phyloP scores from a whole-genome alignment of 805 yeast genomes.

The Pichia sporocuriosa region DNA sequence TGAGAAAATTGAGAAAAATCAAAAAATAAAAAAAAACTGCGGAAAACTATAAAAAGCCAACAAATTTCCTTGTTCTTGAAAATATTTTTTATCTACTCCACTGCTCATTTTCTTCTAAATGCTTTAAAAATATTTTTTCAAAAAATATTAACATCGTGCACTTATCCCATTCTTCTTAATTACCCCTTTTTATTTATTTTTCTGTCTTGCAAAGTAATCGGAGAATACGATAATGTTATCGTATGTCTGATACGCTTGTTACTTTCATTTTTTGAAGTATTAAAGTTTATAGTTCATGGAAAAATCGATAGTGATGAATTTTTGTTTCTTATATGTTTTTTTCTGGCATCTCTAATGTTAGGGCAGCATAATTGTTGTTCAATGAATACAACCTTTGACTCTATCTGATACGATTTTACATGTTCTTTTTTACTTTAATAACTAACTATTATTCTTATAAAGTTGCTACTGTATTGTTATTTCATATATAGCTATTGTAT shows the following conservation, averaged over 20 bases:
- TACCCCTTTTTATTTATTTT: background rate
- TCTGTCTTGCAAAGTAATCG: background rate
- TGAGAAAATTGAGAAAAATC: too few relatives aligned
- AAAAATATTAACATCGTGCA: too few relatives aligned
- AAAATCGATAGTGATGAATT: slow-evolving; percentile 11
- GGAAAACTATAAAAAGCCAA: too few relatives aligned
- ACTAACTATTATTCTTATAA: background rate
- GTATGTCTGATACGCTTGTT: background rate
- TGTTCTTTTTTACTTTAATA: background rate
- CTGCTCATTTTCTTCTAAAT: too few relatives aligned
- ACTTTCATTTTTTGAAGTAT: too few relatives aligned
- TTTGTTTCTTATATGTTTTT: slow-evolving; percentile 34
- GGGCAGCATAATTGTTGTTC: slow-evolving; percentile 51
- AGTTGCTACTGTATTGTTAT: background rate
- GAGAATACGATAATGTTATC: slow-evolving; percentile 1
- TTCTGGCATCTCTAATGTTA: slow-evolving; percentile 95
- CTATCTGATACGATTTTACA: slow-evolving; percentile 43
- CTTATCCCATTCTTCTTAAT: too few relatives aligned
- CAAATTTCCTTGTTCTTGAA: too few relatives aligned
- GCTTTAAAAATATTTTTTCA: too few relatives aligned
- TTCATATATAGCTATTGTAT: too few relatives aligned
- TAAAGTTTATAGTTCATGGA: too few relatives aligned
- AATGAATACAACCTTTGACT: slow-evolving; percentile 74
- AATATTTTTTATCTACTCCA: too few relatives aligned
- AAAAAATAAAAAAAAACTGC: too few relatives aligned